Conservation (phyloP, 805 yeast species). For the Lipomyces chichibuensis region DNA sequence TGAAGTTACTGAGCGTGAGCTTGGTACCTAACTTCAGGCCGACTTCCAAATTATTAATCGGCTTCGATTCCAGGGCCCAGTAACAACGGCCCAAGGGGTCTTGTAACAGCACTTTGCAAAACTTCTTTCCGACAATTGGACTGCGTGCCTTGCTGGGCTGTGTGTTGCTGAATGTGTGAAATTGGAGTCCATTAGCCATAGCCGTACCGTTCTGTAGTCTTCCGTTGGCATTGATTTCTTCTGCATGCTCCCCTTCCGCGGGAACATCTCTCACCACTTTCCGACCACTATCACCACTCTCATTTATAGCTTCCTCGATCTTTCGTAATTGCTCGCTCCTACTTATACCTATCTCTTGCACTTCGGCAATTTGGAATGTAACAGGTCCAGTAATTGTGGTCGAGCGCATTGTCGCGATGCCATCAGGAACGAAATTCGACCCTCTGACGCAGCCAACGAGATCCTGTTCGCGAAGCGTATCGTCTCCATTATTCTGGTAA, state of each 20-base stretch:
- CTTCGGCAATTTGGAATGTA: constrained; percentile 29
- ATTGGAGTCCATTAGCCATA: constrained; percentile 2
- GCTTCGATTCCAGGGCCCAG: constrained; percentile 28
- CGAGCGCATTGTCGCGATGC: not conserved
- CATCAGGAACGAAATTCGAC: constrained; percentile 20
- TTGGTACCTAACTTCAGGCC: constrained; percentile 29
- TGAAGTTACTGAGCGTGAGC: constrained; percentile 11
- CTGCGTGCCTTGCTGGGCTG: not conserved
- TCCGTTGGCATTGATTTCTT: not conserved
- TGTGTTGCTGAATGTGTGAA: not conserved
- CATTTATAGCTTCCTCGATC: constrained; percentile 22
- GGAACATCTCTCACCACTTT: constrained; percentile 20
- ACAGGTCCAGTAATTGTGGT: constrained; percentile 16
- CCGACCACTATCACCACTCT: constrained; percentile 9
- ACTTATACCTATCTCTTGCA: constrained; percentile 28
- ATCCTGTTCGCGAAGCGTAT: constrained; percentile 9
- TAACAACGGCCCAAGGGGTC: constrained; percentile 25
- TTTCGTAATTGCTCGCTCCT: constrained; percentile 18
- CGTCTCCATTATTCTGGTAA: not conserved
- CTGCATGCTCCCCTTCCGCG: not conserved
- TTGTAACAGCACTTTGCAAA: constrained; percentile 31
- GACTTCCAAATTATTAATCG: constrained; percentile 22
- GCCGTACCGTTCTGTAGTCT: not conserved
- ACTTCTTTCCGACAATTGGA: constrained; percentile 23
- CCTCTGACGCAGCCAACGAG: not conserved